phyloP scores from a whole-genome alignment of 2,329 filamentous ascomycete species.

The Colletotrichum spaethianum region DNA sequence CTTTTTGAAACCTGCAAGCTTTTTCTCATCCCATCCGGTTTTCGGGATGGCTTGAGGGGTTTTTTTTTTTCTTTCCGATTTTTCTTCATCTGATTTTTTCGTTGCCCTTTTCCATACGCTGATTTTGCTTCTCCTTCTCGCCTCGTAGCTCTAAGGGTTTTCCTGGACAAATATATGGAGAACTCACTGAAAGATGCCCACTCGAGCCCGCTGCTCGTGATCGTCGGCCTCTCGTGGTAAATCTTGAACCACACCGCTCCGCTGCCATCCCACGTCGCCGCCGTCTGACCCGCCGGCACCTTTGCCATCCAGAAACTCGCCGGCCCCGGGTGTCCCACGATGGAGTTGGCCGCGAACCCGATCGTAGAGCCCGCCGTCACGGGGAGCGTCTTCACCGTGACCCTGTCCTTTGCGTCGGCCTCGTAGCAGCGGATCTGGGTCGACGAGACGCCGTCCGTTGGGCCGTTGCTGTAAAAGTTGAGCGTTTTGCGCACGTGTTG shows the following conservation, averaged over 20 bases:
- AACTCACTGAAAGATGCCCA: slow-evolving; percentile 56
- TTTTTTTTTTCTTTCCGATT: background rate
- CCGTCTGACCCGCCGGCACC: slow-evolving; percentile 51
- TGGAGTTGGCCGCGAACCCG: slow-evolving; percentile 54
- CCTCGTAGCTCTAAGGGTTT: background rate
- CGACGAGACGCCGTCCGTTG: slow-evolving; percentile 49
- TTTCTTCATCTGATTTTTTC: too few species aligned
- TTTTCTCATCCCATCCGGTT: background rate
- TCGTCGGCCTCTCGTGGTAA: slow-evolving; percentile 53
- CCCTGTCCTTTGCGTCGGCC: slow-evolving; percentile 31
- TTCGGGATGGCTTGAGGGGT: background rate
- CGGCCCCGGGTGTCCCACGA: slow-evolving; percentile 56
- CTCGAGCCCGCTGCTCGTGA: slow-evolving; percentile 53
- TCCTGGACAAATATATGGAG: slow-evolving; percentile 21
- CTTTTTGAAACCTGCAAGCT: slow-evolving; percentile 16
- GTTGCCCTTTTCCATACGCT: background rate
- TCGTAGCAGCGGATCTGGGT: slow-evolving; percentile 53
- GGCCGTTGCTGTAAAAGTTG: slow-evolving; percentile 52
- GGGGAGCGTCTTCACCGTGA: slow-evolving; percentile 24
- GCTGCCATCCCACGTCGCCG: slow-evolving; percentile 50
- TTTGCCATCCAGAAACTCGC: slow-evolving; percentile 55
- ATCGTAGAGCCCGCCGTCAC: slow-evolving; percentile 47
- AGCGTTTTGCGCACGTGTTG: slow-evolving; percentile 51
- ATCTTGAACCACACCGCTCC: slow-evolving; percentile 57
- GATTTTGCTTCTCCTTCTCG: background rate